These are phyloP conservation scores for Microdochium paspali DNA, from an alignment of 2,329 filamentous ascomycete genomes.

Conservation along the genomic window DNA sequence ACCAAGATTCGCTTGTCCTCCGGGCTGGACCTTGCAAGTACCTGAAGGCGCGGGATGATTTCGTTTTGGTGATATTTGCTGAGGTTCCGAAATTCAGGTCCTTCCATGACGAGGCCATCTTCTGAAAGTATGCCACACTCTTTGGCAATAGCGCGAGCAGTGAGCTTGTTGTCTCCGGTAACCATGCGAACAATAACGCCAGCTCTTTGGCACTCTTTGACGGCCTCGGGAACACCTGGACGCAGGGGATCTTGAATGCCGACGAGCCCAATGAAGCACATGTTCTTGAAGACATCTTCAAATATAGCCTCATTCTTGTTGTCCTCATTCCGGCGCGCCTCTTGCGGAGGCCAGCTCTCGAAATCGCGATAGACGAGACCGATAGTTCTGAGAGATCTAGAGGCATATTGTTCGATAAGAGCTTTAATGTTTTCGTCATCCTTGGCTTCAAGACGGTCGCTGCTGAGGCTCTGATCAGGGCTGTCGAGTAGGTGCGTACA, in stretches of 20 bases:
- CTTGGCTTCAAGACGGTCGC: conserved; percentile 36
- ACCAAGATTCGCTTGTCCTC: conserved; percentile 71
- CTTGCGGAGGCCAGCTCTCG: conserved; percentile 69
- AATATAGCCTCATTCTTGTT: conserved; percentile 54
- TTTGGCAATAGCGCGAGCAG: conserved; percentile 67
- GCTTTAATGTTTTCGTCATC: conserved; percentile 49
- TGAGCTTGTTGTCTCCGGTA: conserved; percentile 73
- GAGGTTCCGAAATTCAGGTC: conserved; percentile 67
- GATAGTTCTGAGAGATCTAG: conserved; percentile 74
- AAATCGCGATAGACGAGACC: conserved; percentile 79
- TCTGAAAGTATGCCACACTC: conserved; percentile 68
- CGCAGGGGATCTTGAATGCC: conserved; percentile 78
- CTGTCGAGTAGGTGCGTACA: conserved; percentile 42
- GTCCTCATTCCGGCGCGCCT: conserved; percentile 41
- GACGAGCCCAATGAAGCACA: conserved; percentile 61
- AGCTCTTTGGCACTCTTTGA: conserved; percentile 62
- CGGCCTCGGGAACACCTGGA: conserved; percentile 63
- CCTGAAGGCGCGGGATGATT: conserved; percentile 59
- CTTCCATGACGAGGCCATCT: conserved; percentile 66
- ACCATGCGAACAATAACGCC: conserved; percentile 80
- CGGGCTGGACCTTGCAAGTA: conserved; percentile 65
- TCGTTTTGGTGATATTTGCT: conserved; percentile 54
- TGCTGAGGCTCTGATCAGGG: conserved; percentile 32
- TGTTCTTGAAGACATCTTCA: conserved; percentile 56
- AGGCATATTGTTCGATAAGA: conserved; percentile 70